Conservation (phyloP, 306 rosid genomes). For the Prunus dulcis region DNA sequence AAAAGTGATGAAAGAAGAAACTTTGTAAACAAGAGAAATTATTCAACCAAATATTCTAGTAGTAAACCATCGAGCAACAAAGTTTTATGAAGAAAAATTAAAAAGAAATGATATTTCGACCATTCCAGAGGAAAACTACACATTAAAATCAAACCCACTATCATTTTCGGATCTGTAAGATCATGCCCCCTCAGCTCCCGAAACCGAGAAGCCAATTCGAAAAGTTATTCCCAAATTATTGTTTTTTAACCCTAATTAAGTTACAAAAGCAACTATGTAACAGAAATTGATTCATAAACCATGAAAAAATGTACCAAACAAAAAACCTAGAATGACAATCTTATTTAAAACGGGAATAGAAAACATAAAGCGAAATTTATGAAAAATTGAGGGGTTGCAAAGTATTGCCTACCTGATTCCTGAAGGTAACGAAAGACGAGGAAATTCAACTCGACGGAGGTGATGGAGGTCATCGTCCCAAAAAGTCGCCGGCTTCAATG, state of each 20-base stretch:
- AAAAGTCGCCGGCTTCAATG: conserved; percentile 31
- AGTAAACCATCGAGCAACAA: not conserved
- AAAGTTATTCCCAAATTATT: conserved; percentile 1
- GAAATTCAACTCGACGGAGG: conserved; percentile 83
- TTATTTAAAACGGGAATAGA: not conserved
- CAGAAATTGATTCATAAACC: conserved; percentile 17
- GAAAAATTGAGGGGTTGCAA: not conserved
- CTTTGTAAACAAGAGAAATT: not conserved
- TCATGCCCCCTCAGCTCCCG: not conserved
- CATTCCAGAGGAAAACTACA: not conserved
- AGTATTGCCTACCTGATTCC: conserved; percentile 68
- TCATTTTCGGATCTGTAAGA: conserved; percentile 27
- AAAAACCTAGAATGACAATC: conserved; percentile 26
- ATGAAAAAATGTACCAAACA: not conserved
- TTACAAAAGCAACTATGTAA: not conserved
- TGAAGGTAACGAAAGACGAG: conserved; percentile 89
- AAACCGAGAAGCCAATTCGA: not conserved
- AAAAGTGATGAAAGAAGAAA: conserved; percentile 3
- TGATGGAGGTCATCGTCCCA: conserved; percentile 55
- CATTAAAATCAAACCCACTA: not conserved
- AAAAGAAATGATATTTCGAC: not conserved
- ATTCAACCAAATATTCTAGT: not conserved
- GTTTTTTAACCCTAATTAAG: conserved; percentile 29
- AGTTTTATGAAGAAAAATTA: not conserved
- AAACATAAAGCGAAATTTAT: not conserved